phyloP scores from a whole-genome alignment of 2,329 filamentous ascomycete species.

The Clonostachys rhizophaga region DNA sequence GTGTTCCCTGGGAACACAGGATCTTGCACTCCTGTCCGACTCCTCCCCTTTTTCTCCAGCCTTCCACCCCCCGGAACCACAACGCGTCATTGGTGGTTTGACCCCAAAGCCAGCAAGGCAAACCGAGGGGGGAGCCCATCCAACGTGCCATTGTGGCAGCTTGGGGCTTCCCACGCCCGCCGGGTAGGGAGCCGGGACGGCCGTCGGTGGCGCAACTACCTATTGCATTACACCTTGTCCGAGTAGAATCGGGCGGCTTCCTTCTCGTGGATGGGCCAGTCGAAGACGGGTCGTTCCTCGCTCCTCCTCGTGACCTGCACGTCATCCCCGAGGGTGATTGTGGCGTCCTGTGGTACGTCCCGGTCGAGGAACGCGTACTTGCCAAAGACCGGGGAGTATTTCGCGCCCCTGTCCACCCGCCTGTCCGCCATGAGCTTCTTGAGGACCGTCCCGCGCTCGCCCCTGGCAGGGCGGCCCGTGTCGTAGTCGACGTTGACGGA shows the following conservation, averaged over 20 bases:
- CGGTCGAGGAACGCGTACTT: slow-evolving; percentile 59
- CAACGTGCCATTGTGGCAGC: no score
- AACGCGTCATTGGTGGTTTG: no score
- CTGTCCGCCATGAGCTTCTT: slow-evolving; percentile 69
- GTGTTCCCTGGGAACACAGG: no score
- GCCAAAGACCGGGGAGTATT: slow-evolving; percentile 68
- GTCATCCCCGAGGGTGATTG: slow-evolving; percentile 50
- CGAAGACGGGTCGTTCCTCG: slow-evolving; percentile 46
- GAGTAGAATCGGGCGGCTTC: slow-evolving; percentile 15
- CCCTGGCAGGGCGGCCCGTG: slow-evolving; percentile 53
- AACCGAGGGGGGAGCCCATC: no score
- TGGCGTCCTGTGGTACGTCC: slow-evolving; percentile 8
- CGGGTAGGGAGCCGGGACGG: no score
- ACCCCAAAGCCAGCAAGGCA: no score
- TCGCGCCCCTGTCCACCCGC: slow-evolving; percentile 63
- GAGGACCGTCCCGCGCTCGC: slow-evolving; percentile 55
- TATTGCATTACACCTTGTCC: background rate
- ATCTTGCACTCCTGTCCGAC: no score
- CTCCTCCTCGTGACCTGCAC: slow-evolving; percentile 46
- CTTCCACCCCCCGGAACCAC: no score
- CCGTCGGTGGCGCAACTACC: no score
- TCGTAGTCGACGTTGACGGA: slow-evolving; percentile 69
- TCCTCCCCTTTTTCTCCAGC: no score
- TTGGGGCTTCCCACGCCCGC: no score
- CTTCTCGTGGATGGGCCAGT: slow-evolving; percentile 34